Conservation (phyloP, 140 eudicot genomes). For the Ambrosia hybrid region DNA sequence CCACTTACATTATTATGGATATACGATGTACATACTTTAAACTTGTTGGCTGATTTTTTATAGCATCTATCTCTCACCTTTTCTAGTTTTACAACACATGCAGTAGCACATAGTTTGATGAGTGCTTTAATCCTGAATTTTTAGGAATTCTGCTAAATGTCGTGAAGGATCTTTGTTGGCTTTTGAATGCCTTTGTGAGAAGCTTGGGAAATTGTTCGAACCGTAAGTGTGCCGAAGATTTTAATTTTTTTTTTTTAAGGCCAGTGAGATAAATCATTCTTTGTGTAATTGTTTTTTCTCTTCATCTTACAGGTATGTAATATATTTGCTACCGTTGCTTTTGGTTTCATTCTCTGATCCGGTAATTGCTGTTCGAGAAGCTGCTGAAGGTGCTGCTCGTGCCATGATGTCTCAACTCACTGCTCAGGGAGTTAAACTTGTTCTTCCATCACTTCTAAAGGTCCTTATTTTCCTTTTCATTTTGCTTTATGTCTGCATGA, state of each 20-base stretch:
- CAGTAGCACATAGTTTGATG: not conserved
- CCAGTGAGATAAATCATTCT: not conserved
- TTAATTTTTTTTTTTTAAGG: not conserved
- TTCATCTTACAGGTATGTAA: conserved; percentile 69
- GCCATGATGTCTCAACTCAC: conserved; percentile 99
- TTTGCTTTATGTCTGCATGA: not conserved
- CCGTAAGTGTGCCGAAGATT: conserved; percentile 54
- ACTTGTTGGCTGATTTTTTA: not conserved
- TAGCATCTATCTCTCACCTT: too few species aligned
- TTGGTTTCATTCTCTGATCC: conserved; percentile 95
- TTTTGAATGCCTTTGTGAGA: conserved; percentile 96
- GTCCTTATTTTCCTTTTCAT: conserved; percentile 36
- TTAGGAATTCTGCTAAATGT: conserved; percentile 87
- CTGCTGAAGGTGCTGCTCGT: conserved; percentile 99
- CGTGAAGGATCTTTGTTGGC: conserved; percentile 96
- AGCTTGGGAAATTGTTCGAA: conserved; percentile 93
- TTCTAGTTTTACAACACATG: not conserved
- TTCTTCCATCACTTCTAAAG: conserved; percentile 95
- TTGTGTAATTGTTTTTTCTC: not conserved
- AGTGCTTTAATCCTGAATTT: not conserved
- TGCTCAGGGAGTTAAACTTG: conserved; percentile 95
- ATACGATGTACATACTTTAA: not conserved
- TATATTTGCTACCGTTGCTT: conserved; percentile 82
- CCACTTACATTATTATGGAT: not conserved
- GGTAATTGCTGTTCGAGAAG: conserved; percentile 98